phyloP scores from a whole-genome alignment of 352 stramenopile species.

The Phytophthora tentaculata region DNA sequence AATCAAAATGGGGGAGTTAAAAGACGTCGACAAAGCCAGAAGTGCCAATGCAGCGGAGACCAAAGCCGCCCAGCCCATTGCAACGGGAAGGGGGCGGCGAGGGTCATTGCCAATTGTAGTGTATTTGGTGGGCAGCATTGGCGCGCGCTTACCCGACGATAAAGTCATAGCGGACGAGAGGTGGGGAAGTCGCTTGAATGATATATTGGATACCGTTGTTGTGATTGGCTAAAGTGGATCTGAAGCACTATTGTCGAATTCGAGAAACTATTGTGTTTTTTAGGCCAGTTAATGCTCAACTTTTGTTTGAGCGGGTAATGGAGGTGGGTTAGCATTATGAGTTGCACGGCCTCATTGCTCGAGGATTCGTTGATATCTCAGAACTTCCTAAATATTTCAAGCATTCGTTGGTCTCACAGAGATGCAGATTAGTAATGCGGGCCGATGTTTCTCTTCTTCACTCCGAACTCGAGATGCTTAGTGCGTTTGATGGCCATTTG shows the following conservation, averaged over 20 bases:
- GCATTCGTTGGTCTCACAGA: too few relatives aligned
- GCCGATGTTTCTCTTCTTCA: too few relatives aligned
- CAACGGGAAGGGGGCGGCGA: conserved; percentile 32
- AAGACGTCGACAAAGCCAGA: conserved; percentile 1
- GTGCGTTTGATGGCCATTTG: too few relatives aligned
- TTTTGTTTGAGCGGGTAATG: too few relatives aligned
- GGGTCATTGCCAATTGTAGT: not conserved
- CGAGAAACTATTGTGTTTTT: not conserved
- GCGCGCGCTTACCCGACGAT: conserved; percentile 27
- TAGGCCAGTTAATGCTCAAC: too few relatives aligned
- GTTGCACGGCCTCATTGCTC: not conserved
- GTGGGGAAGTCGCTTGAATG: not conserved
- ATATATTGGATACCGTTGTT: conserved; percentile 5
- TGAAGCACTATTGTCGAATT: not conserved
- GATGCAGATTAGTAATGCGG: too few relatives aligned
- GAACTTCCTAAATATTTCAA: too few relatives aligned
- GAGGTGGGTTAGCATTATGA: too few relatives aligned
- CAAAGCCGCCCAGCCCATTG: conserved; percentile 33
- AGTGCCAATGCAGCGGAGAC: conserved; percentile 20
- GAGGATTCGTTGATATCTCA: too few relatives aligned
- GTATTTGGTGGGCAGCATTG: conserved; percentile 32
- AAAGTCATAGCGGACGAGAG: conserved; percentile 7
- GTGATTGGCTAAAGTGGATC: conserved; percentile 7
- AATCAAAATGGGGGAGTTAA: conserved; percentile 1
- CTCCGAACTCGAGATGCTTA: too few relatives aligned